phyloP scores from a whole-genome alignment of 768 basidiomycete species.

The Boletus patriciae region DNA sequence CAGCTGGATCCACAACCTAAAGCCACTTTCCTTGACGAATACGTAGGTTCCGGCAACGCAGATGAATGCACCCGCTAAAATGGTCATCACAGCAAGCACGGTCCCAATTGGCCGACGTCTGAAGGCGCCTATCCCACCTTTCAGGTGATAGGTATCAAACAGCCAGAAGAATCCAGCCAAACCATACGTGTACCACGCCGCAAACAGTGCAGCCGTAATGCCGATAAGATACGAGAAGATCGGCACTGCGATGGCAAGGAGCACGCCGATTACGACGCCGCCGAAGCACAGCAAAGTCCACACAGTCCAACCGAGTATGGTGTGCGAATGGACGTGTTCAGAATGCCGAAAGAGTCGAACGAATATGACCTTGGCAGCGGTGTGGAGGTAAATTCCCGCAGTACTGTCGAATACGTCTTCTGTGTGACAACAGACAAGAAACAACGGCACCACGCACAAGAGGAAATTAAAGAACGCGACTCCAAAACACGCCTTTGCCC shows the following conservation, averaged over 20 bases:
- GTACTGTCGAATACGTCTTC: slow-evolving; percentile 31
- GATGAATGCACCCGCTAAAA: slow-evolving; percentile 50
- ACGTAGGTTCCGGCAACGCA: slow-evolving; percentile 45
- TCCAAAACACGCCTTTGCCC: slow-evolving; percentile 51
- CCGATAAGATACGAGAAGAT: slow-evolving; percentile 57
- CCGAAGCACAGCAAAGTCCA: slow-evolving; percentile 47
- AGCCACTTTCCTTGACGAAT: slow-evolving; percentile 44
- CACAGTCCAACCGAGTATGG: slow-evolving; percentile 47
- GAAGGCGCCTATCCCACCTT: slow-evolving; percentile 38
- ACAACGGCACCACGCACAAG: slow-evolving; percentile 35
- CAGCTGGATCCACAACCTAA: neutral
- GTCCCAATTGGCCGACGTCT: slow-evolving; percentile 36
- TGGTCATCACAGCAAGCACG: slow-evolving; percentile 31
- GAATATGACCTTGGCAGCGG: slow-evolving; percentile 54
- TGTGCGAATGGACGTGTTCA: slow-evolving; percentile 51
- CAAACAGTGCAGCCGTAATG: slow-evolving; percentile 53
- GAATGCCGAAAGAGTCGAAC: slow-evolving; percentile 48
- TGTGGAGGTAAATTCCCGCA: slow-evolving; percentile 49
- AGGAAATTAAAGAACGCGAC: slow-evolving; percentile 53
- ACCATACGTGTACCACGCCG: slow-evolving; percentile 61
- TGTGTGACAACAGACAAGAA: neutral
- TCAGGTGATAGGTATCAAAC: slow-evolving; percentile 46
- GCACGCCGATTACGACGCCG: slow-evolving; percentile 39
- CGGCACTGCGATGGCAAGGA: slow-evolving; percentile 51
- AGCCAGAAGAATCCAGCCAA: slow-evolving; percentile 54